Percentiles rank a stretch among this genome's conserved stretches.
These are phyloP conservation scores for Hippophae rhamnoides DNA, from an alignment of 306 rosid genomes.

Conservation along the genomic window DNA sequence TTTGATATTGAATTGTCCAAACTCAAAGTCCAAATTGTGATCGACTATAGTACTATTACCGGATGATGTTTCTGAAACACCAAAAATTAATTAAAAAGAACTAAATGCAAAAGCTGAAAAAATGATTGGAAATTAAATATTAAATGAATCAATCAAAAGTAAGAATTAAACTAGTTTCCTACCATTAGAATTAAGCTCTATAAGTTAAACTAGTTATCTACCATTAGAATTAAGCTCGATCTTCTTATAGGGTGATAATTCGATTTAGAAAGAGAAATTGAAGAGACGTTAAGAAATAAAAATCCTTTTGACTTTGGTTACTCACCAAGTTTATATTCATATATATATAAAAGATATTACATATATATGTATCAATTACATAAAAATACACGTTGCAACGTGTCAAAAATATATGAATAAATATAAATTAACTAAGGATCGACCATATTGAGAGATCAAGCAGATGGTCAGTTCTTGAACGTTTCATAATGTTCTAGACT, in stretches of 20 bases:
- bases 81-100: neutral
- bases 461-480: no score
- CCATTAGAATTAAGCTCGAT: conserved; percentile 58
- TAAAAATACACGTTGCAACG: no score
- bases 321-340: rapidly evolving
- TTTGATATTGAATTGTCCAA: conserved; percentile 28
- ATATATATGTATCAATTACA: no score
- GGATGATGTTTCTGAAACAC: conserved; percentile 7
- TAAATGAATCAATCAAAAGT: neutral
- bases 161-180: neutral
- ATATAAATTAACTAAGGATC: no score
- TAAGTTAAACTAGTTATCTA: conserved; percentile 11
- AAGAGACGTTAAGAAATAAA: no score
- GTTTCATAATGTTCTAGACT: no score
- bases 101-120: neutral
- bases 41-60: conserved; percentile 7
- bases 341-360: no score
- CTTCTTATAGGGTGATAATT: neutral
- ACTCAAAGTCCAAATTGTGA: conserved; percentile 37
- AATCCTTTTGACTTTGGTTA: no score
- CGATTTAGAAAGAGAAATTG: no score
- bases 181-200: conserved; percentile 68
- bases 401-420: no score
- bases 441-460: no score
- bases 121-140: neutral